phyloP scores from a whole-genome alignment of 2,329 filamentous ascomycete species.

The Penicillium sp. region DNA sequence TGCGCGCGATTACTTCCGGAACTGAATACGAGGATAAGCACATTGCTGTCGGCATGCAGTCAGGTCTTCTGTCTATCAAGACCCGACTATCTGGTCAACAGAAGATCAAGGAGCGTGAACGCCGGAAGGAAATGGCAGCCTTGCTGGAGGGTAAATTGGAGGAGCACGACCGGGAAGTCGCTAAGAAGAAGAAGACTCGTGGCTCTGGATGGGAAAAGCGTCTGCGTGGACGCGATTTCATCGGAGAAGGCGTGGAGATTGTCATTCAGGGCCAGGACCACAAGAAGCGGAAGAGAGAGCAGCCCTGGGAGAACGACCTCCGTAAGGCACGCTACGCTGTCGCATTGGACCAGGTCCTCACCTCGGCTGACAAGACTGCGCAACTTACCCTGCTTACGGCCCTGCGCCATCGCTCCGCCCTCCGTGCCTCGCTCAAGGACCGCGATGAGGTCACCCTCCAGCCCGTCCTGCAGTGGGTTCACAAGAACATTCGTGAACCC shows the following conservation, averaged over 20 bases:
- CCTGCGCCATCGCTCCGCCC: conserved; percentile 80
- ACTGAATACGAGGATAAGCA: conserved; percentile 77
- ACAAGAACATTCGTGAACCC: conserved; percentile 76
- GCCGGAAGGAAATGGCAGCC: conserved; percentile 80
- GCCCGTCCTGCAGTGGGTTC: conserved; percentile 80
- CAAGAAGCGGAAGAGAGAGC: conserved; percentile 63
- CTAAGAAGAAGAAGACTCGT: conserved; percentile 65
- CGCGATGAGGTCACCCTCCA: conserved; percentile 78
- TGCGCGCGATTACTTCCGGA: conserved; percentile 71
- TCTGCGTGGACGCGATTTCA: conserved; percentile 70
- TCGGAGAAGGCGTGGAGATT: conserved; percentile 82
- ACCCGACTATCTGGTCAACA: conserved; percentile 84
- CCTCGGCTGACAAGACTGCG: conserved; percentile 56
- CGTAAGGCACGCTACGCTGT: conserved; percentile 72
- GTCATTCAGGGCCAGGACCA: conserved; percentile 70
- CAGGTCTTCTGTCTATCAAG: conserved; percentile 83
- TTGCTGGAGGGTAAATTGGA: conserved; percentile 75
- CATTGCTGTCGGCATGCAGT: conserved; percentile 91
- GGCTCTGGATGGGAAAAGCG: conserved; percentile 61
- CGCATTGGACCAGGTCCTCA: conserved; percentile 77
- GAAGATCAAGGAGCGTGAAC: conserved; percentile 71
- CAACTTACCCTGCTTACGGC: conserved; percentile 77
- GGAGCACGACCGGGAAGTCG: conserved; percentile 69
- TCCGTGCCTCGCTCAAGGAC: conserved; percentile 74
- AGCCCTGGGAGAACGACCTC: conserved; percentile 76